phyloP scores from a whole-genome alignment of 2,329 filamentous ascomycete species.

The Diaporthe helianthi region DNA sequence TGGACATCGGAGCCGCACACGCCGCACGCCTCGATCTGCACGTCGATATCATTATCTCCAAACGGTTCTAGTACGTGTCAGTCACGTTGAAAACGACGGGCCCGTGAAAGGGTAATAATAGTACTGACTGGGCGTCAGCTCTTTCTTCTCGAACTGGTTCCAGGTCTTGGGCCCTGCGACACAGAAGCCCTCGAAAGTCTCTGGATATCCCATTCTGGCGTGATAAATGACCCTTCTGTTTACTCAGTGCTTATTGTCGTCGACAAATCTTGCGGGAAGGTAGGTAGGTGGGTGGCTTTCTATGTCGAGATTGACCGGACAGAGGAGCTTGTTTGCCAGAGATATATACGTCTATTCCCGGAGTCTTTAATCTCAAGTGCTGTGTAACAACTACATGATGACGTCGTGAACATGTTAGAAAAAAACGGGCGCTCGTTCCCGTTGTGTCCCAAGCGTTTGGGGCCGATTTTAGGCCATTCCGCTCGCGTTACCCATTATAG shows the following conservation, averaged over 20 bases:
- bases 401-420: neutral
- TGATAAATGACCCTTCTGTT: rapidly evolving
- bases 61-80: slow-evolving; percentile 57
- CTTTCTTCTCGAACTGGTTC: slow-evolving; percentile 49
- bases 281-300: too few relatives aligned
- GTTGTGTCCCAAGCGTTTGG: neutral
- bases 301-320: neutral
- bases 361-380: neutral
- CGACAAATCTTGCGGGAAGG: neutral
- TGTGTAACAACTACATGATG: neutral
- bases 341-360: neutral
- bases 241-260: neutral
- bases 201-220: slow-evolving; percentile 52
- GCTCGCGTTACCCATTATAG: neutral
- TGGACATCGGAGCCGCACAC: slow-evolving; percentile 68
- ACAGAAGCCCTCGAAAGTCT: slow-evolving; percentile 52
- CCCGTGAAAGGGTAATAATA: too few relatives aligned
- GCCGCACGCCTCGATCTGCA: slow-evolving; percentile 74
- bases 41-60: slow-evolving; percentile 72
- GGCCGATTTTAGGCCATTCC: neutral
- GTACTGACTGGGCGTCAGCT: slow-evolving; percentile 52
- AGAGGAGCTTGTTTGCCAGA: neutral
- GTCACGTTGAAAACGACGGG: too few relatives aligned
- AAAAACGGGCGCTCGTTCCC: neutral
- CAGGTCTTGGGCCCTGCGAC: slow-evolving; percentile 51